Percentiles rank a stretch among this genome's conserved stretches.
phyloP scores from a whole-genome alignment of 2,329 filamentous ascomycete species.

The Chlorencoelia australis region DNA sequence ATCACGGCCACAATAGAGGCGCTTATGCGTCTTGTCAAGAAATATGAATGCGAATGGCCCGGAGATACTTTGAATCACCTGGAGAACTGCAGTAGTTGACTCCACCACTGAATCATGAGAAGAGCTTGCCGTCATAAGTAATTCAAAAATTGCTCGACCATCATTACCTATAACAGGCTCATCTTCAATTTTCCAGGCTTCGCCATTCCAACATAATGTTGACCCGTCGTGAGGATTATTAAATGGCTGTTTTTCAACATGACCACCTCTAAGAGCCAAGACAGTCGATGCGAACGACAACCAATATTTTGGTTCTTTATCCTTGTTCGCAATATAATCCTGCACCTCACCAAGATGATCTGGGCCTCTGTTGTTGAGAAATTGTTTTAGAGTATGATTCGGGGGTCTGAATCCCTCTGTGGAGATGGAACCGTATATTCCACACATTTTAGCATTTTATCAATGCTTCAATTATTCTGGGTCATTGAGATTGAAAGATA shows the following conservation, averaged over 20 bases:
- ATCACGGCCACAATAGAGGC: conserved; percentile 76
- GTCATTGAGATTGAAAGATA: no score
- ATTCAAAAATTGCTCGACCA: conserved; percentile 55
- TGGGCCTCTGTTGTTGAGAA: conserved; percentile 47
- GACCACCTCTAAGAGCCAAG: conserved; percentile 72
- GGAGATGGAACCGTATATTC: conserved; percentile 46
- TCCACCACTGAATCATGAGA: conserved; percentile 10
- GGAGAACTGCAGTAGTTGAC: conserved; percentile 32
- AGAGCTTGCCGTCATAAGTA: conserved; percentile 37
- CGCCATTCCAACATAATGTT: conserved; percentile 91
- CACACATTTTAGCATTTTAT: conserved; percentile 47
- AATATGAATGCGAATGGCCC: conserved; percentile 90
- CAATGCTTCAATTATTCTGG: no score
- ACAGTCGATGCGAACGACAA: conserved; percentile 73
- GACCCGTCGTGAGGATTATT: conserved; percentile 45
- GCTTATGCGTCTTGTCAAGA: conserved; percentile 51
- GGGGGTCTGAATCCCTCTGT: conserved; percentile 22
- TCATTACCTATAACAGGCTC: conserved; percentile 64
- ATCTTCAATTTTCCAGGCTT: conserved; percentile 71
- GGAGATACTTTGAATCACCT: conserved; percentile 50
- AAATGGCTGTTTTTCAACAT: conserved; percentile 65
- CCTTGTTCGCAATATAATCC: conserved; percentile 21
- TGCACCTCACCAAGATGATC: conserved; percentile 43
- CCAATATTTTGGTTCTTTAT: conserved; percentile 28
- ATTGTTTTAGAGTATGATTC: conserved; percentile 31